Evolutionary conservation across 2,329 filamentous ascomycete genomes (phyloP).

Genomic region (Colletotrichum sp.): DNA sequence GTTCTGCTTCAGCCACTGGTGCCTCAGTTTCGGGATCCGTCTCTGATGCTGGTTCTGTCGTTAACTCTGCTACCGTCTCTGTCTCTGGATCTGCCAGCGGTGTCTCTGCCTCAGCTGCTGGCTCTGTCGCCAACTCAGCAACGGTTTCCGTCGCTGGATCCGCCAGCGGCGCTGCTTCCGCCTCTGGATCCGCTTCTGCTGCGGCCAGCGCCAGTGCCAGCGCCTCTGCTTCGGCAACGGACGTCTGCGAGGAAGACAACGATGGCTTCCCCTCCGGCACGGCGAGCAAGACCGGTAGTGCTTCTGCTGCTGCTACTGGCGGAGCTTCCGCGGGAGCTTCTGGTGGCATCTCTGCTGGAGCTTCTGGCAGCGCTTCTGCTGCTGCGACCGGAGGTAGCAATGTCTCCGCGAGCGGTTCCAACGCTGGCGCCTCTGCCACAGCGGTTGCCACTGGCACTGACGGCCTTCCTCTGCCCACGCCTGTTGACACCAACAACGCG

Average conservation of each 20-base stretch:
- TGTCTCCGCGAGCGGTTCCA: conserved; percentile 10
- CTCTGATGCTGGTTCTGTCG: not conserved
- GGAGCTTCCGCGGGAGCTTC: not conserved
- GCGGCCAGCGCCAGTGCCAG: not conserved
- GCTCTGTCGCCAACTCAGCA: no score
- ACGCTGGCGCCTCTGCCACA: conserved; percentile 9
- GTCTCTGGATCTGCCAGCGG: not conserved
- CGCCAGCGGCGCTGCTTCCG: not conserved
- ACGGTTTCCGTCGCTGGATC: not conserved
- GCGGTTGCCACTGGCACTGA: not conserved
- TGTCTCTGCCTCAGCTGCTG: no score
- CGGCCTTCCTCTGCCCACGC: not conserved
- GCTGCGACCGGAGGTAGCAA: conserved; percentile 6
- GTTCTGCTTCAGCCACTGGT: not conserved
- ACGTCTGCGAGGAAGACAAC: conserved; percentile 17
- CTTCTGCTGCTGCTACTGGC: not conserved
- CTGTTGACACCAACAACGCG: not conserved
- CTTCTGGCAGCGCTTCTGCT: conserved; percentile 10
- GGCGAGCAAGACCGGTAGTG: not conserved
- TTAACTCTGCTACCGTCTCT: not conserved
- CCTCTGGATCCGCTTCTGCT: not conserved
- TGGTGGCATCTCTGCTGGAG: conserved; percentile 9
- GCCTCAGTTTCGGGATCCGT: not conserved
- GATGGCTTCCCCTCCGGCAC: not conserved
- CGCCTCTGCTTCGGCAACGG: not conserved